Evolutionary conservation across 345 rosid genomes (phyloP), one percentile per base, ranked within the genome.

Genomic region (Eutrema heterophyllum): DNA sequence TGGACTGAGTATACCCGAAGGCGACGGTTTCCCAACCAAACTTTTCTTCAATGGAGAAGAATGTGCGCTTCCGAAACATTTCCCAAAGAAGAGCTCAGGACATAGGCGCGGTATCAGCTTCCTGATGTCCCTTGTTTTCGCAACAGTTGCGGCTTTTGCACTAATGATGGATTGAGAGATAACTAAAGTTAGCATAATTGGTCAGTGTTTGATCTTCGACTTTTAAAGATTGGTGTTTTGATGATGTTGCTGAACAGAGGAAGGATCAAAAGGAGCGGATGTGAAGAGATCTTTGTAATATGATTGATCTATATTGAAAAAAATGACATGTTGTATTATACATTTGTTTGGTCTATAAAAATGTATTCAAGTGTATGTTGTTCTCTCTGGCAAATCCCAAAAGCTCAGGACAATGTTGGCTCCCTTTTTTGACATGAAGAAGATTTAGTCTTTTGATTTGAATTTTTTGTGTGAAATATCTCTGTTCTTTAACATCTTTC

Each of bases 11-110:
- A 69, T 96, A n/a, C 56, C 24, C 0, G 39, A 32, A 5, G 98
- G 99, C 0, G 89, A 92, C 32, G 97, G 97, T 5, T 96, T 96
- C 49, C 99, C 97, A 0, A 71, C 83, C 0, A 89, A 74, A 80
- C 76, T 96, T 41, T 73, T 75, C 74, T 96, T 92, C 76, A 89
- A 96, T 56, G 99, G 99, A 33, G 98, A 93, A 82, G 98, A 96
- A 77, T 96, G 99, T 45, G 84, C 97, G 0, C 83, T 96, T 49
- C 99, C 99, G 3, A 67, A 60, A 18, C 70, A 69, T 15, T 70
- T 87, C 14, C 99, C 99, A 0, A 45, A 18, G 36, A 77, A 74
- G 68, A 84, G 81, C 64, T 60, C 83, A 21, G 88, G 81, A 2
- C 71, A 72, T 44, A 82, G 67, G 35, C 62, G 71, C 27, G 41